Percentiles rank a stretch among this genome's conserved stretches.
These are phyloP conservation scores for Carnegiea gigantea DNA, from an alignment of 179 eudicot species.

Conservation along the genomic window DNA sequence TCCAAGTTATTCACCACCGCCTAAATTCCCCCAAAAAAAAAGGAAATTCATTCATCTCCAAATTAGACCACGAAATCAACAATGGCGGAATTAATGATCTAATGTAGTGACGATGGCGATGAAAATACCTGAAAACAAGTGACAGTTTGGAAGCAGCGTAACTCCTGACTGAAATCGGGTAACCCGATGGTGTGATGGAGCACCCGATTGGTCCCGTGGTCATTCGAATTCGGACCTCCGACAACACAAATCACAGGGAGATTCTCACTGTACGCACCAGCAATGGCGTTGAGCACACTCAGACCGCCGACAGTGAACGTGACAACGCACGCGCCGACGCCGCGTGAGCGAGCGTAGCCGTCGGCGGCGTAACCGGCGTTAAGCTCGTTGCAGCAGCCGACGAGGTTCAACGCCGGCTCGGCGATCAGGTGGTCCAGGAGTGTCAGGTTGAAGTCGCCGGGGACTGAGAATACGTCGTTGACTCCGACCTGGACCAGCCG, in stretches of 20 bases:
- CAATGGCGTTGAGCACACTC: conserved; percentile 54
- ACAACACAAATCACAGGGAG: conserved; percentile 43
- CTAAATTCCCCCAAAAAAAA: conserved; percentile 20
- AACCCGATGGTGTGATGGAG: conserved; percentile 48
- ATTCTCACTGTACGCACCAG: conserved; percentile 68
- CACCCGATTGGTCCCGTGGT: conserved; percentile 43
- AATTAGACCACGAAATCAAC: neutral
- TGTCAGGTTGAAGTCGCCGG: conserved; percentile 77
- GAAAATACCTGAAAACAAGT: conserved; percentile 67
- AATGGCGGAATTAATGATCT: neutral
- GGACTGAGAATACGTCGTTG: conserved; percentile 59
- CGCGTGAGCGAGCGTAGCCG: conserved; percentile 52
- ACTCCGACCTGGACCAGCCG: conserved; percentile 57
- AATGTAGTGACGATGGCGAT: too few species aligned
- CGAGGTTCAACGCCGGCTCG: conserved; percentile 58
- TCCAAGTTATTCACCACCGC: conserved; percentile 77
- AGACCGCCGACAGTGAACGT: conserved; percentile 50
- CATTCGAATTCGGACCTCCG: conserved; percentile 48
- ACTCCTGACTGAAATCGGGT: conserved; percentile 58
- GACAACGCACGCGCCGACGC: conserved; percentile 47
- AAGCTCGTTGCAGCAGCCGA: conserved; percentile 95
- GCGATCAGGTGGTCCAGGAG: conserved; percentile 72
- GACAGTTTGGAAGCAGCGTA: conserved; percentile 59
- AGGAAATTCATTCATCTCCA: neutral
- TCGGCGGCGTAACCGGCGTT: conserved; percentile 93